Base-by-base conservation (phyloP, 208 protist genomes). In the Crithidia acanthocephali region DNA sequence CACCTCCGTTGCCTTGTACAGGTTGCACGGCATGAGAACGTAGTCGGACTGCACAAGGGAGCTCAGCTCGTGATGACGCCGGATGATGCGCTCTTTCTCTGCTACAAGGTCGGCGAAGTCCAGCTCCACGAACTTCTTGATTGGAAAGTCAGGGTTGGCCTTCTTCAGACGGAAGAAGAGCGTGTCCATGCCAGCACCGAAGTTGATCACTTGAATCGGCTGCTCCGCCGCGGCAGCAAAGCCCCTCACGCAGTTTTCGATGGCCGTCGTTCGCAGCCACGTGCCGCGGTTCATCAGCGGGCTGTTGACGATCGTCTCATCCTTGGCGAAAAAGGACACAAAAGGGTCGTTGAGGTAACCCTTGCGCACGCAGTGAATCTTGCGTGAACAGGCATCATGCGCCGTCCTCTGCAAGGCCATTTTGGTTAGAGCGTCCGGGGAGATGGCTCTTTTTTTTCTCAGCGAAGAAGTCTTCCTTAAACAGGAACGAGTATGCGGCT, bases 201-300 rank as follows among this genome's bases (percentile, higher is more conserved):
- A 94, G 72, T 84, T 94, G 58, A 97, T 91, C 22, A 97, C 82
- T 55, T 97, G 92, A 47, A 97, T 83, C 22, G 87, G 86, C 25
- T 80, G 67, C 20, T 62, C 82, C 2, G 63, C 62, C 11, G 75
- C 13, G 0, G 68, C 51, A 0, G 83, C 80, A 68, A 97, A 97
- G 4, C 73, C 74, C 15, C 74, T 65, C 20, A 97, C 75, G 58
- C 76, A 87, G 53, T 84, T 84, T 68, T 97, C 90, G 67, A 97
- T 90, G 10, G 90, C 92, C 16, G 71, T 88, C 0, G 90, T 92
- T 27, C 92, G 86, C 52, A 97, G 82, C 92, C 92, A 97, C 45
- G 88, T 95, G 7, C 92, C 92, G 56, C 92, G 85, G 50, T 97
- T 97, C 92, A 97, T 97, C 20, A 97, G 68, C 7, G 92, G 92